phyloP scores from a whole-genome alignment of 2,329 filamentous ascomycete genomes.

The Penicillium occitanis region DNA sequence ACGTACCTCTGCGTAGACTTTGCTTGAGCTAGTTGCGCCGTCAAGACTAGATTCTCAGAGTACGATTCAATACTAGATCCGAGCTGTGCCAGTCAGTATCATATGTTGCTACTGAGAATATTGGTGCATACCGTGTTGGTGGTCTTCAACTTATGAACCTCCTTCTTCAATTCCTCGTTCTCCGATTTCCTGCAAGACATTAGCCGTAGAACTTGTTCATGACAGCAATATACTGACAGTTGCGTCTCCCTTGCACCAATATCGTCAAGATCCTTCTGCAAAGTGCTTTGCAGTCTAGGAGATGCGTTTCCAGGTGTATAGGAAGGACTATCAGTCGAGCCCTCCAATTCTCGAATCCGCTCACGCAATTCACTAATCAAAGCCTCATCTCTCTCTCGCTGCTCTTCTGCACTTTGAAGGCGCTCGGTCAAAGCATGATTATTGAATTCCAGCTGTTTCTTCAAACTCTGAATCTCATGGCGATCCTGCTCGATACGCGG shows the following conservation, averaged over 20 bases:
- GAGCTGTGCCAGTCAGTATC: constrained; percentile 26
- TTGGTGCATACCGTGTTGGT: constrained; percentile 23
- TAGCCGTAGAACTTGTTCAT: not conserved
- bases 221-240: constrained; percentile 31
- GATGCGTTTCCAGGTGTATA: constrained; percentile 40
- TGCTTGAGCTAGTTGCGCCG: constrained; percentile 34
- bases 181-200: constrained; percentile 37
- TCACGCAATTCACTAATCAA: constrained; percentile 45
- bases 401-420: constrained; percentile 45
- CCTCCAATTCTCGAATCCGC: constrained; percentile 44
- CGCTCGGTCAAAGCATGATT: constrained; percentile 49
- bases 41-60: constrained; percentile 35
- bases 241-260: constrained; percentile 42
- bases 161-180: constrained; percentile 41
- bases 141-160: constrained; percentile 36
- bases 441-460: constrained; percentile 51
- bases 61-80: constrained; percentile 33
- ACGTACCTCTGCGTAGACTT: constrained; percentile 40
- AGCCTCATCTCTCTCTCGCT: constrained; percentile 43
- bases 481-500: constrained; percentile 51
- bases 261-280: constrained; percentile 46
- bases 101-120: constrained; percentile 21
- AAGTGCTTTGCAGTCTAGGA: constrained; percentile 40
- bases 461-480: constrained; percentile 49
- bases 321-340: constrained; percentile 40